Evolutionary conservation across 2,329 filamentous ascomycete species (phyloP).

Genomic region (Cercospora zeae-maydis): DNA sequence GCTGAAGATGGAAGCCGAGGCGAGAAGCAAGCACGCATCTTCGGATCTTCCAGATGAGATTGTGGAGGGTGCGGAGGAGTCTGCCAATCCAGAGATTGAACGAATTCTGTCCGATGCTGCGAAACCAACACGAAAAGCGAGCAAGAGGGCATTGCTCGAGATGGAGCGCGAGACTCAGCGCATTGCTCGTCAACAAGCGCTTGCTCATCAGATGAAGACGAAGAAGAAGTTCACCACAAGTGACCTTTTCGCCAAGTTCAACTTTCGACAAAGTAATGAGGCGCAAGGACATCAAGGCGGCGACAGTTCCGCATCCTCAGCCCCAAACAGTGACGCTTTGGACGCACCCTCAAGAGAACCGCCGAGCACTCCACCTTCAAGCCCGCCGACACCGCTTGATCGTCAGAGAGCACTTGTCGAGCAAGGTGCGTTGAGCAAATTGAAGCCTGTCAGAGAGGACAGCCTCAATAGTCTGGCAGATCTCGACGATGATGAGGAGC

Average conservation of each 20-base stretch:
- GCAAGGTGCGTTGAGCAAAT: slow-evolving; percentile 33
- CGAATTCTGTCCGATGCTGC: slow-evolving; percentile 41
- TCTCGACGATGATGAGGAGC: slow-evolving; percentile 30
- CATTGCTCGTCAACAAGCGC: slow-evolving; percentile 82
- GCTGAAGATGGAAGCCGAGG: slow-evolving; percentile 26
- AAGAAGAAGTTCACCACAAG: slow-evolving; percentile 86
- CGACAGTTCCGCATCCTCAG: slow-evolving; percentile 28
- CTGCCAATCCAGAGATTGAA: slow-evolving; percentile 27
- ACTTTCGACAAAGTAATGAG: slow-evolving; percentile 45
- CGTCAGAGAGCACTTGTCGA: slow-evolving; percentile 34
- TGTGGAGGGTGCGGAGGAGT: slow-evolving; percentile 24
- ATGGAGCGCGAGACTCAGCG: slow-evolving; percentile 95
- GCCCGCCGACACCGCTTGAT: slow-evolving; percentile 42
- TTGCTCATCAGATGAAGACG: slow-evolving; percentile 79
- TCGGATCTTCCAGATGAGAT: slow-evolving; percentile 31
- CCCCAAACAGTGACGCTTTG: slow-evolving; percentile 31
- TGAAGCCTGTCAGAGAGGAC: slow-evolving; percentile 32
- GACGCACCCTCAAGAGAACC: slow-evolving; percentile 26
- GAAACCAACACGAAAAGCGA: slow-evolving; percentile 75
- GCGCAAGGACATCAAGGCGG: slow-evolving; percentile 9
- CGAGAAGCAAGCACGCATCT: slow-evolving; percentile 18
- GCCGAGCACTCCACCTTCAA: slow-evolving; percentile 43
- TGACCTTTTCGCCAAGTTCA: slow-evolving; percentile 79
- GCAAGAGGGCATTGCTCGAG: slow-evolving; percentile 90
- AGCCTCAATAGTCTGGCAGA: slow-evolving; percentile 28